Base-by-base conservation (phyloP, 1,284 basidiomycete species). In the Rhodotorula sp. region DNA sequence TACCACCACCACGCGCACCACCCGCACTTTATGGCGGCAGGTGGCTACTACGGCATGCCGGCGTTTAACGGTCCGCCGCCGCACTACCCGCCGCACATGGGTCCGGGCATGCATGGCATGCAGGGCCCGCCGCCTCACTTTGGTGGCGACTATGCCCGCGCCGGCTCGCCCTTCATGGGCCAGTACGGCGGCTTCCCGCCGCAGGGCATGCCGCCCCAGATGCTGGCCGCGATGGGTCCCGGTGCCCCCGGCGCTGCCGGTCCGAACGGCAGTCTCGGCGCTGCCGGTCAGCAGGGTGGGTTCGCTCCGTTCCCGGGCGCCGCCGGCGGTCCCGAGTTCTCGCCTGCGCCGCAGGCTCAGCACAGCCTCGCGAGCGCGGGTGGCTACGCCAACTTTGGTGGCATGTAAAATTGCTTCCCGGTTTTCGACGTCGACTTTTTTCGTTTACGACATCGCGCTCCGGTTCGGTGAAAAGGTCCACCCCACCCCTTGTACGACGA, bases 11-110 rank as follows among this genome's bases (percentile, higher is more conserved):
- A 59, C 48, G 62, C 61, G 37, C 57, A 51, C 33, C 55, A 67
- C 54, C 66, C 67, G 49, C 60, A 66, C 54, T 66, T 60, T 17
- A 42, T 70, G 60, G 66, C 68, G 17, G 59, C 58, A 22, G 72
- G 67, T 26, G 70, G 62, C 53, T 74, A 67, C 61, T 74, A 74
- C 65, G 68, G 67, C 59, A 55, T 67, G 49, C 60, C 49, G 24
- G 29, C 56, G 26, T 68, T 66, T 26, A 46, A 46, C 45, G 53
- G 54, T 7, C 54, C 44, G 22, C 42, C 62, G 22, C 55, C 54
- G 51, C 65, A 69, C 65, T 64, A 53, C n/a, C 63, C 70, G 33
- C 69, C 66, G 6, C 65, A 62, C 42, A 60, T 60, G 60, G 60
- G 60, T 17, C 69, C 66, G 37, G 59, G 55, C 45, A 62, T 65